Base-by-base conservation (phyloP, 2,329 filamentous ascomycete species). In the Sporothrix protearum region DNA sequence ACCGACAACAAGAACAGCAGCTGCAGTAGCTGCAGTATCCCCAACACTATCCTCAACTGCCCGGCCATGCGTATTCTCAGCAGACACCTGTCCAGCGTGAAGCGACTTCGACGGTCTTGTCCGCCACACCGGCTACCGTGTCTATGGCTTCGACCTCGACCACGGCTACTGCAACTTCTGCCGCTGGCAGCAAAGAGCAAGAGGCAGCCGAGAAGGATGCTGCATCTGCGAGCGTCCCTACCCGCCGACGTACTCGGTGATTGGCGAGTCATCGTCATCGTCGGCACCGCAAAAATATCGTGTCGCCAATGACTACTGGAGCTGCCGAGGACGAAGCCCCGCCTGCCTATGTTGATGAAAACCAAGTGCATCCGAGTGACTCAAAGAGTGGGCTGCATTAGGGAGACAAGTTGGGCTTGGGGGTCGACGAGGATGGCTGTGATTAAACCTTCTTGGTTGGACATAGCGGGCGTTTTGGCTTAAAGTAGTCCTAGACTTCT, bases 281-380 rank as follows among this genome's bases (percentile, higher is more conserved):
- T 47, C 42, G 42, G 25, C 57, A 19, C 12, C 53, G 7, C 28
- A 33, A 5, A 5, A 10, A 42, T 2, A 39, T 25, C 12, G 57
- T 39, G 8, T 61, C 14, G 22, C 2, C 55, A 28, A 16, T 28
- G 39, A 42, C 36, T 33, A 45, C 42, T 19, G 42, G 42, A 16
- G 19, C 42, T 16, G 42, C 42, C 14, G 72, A 3, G 8, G 47
- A 5, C n/a, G 73, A 73, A 2, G 78, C 77, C 16, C 51, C 75
- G 42, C 79, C 77, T 45, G 78, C 78, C 1, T 80, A 80, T 71
- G 76, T 72, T 0, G 76, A 78, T 25, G 74, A 76, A 3, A 74
- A 74, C 0, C 70, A 71, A 16, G 70, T 72, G 12, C 72, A 68
- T 12, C 71, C 74, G 3, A 75, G 72, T 1, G 78, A 79, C 69